Evolutionary conservation across 208 protist species (phyloP).

Genomic region (Leishmania gerbilli): DNA sequence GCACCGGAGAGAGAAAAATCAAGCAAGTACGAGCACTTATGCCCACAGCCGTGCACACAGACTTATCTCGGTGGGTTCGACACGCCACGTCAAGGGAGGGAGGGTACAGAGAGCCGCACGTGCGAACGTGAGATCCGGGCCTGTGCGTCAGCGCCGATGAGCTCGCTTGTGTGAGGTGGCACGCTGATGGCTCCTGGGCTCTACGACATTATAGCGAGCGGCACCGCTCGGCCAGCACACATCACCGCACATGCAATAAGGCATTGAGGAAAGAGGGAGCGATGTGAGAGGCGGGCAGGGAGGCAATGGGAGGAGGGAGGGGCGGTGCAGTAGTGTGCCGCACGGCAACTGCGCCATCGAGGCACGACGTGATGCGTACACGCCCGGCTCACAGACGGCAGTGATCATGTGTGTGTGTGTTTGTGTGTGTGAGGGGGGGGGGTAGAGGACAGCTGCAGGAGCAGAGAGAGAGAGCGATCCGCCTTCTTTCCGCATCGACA

Average conservation of each 20-base stretch:
- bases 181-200: neutral
- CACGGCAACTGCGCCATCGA: neutral
- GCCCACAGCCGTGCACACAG: neutral
- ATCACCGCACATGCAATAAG: neutral
- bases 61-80: neutral
- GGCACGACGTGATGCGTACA: neutral
- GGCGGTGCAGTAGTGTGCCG: neutral
- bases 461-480: neutral
- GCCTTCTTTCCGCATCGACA: neutral
- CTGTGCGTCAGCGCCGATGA: neutral
- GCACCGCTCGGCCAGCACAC: neutral
- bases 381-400: neutral
- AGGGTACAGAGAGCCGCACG: neutral
- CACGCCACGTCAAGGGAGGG: neutral
- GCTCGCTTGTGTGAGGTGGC: conserved; percentile 10
- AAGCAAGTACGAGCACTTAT: neutral
- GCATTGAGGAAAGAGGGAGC: neutral
- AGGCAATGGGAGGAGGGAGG: neutral
- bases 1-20: neutral
- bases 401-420: neutral
- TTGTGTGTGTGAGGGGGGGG: neutral
- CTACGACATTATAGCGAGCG: neutral
- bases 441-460: neutral
- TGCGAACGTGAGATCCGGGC: neutral
- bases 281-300: neutral